Conservation (phyloP, 805 yeast genomes). For the Teunomyces aglyptinius region DNA sequence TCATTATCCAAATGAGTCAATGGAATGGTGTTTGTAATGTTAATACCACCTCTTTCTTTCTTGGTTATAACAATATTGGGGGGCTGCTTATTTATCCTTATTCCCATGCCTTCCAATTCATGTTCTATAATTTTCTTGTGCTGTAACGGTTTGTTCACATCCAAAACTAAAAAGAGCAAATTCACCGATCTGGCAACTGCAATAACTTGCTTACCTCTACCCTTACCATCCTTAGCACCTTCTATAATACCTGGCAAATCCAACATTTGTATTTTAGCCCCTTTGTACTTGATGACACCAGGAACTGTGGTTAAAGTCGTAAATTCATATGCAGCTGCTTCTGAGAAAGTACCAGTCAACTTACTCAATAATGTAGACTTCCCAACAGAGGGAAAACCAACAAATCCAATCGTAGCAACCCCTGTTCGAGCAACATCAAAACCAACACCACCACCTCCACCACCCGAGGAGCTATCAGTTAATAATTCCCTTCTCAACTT, state of each 20-base stretch:
- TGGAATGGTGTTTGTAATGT: conserved; percentile 90
- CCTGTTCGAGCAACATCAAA: conserved; percentile 99
- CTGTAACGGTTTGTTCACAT: conserved; percentile 92
- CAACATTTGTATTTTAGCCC: conserved; percentile 96
- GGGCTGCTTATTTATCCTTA: conserved; percentile 84
- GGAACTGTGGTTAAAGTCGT: conserved; percentile 98
- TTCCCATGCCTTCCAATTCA: conserved; percentile 97
- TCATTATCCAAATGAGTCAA: conserved; percentile 88
- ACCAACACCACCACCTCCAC: conserved; percentile 92
- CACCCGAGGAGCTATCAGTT: conserved; percentile 57
- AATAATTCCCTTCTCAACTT: conserved; percentile 89
- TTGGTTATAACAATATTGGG: conserved; percentile 90
- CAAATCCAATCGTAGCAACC: conserved; percentile 95
- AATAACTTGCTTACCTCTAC: conserved; percentile 94
- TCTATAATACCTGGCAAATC: conserved; percentile 89
- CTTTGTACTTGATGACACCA: conserved; percentile 91
- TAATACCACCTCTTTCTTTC: conserved; percentile 95
- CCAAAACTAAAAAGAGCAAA: conserved; percentile 86
- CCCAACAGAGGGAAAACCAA: conserved; percentile 97
- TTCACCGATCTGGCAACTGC: conserved; percentile 99
- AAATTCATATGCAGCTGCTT: conserved; percentile 97
- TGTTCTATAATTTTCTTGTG: conserved; percentile 93
- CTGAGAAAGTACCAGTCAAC: conserved; percentile 93
- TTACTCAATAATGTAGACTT: conserved; percentile 82
- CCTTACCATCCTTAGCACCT: conserved; percentile 90